Evolutionary conservation across 805 yeast genomes (phyloP).

Genomic region (Metschnikowia gelsemii): DNA sequence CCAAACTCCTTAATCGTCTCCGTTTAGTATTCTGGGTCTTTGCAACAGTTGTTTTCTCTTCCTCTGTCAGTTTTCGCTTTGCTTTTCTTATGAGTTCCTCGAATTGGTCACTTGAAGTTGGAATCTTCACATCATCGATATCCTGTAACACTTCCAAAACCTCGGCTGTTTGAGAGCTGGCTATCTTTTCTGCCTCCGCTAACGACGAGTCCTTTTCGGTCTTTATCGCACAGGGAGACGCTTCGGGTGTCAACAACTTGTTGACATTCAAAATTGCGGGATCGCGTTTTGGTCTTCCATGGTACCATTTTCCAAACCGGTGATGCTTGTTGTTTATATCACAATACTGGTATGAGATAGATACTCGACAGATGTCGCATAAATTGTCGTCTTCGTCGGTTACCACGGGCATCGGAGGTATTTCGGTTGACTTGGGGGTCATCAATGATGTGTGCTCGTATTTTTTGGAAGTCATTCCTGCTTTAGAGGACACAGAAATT

Average conservation of each 20-base stretch:
- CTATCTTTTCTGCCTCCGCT: slow-evolving; percentile 7
- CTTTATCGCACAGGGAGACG: slow-evolving; percentile 29
- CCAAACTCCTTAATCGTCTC: slow-evolving; percentile 12
- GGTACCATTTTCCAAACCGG: slow-evolving; percentile 22
- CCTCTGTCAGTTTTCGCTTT: slow-evolving; percentile 15
- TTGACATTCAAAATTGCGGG: slow-evolving; percentile 13
- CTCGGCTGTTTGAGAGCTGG: slow-evolving; percentile 13
- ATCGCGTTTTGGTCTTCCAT: slow-evolving; percentile 15
- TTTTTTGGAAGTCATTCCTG: background rate
- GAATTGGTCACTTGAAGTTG: slow-evolving; percentile 16
- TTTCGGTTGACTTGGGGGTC: slow-evolving; percentile 5
- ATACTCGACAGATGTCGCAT: slow-evolving; percentile 51
- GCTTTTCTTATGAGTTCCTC: slow-evolving; percentile 18
- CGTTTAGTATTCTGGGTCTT: slow-evolving; percentile 4
- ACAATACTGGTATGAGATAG: slow-evolving; percentile 48
- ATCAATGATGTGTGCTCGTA: background rate
- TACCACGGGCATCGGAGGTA: background rate
- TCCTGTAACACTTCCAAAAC: slow-evolving; percentile 10
- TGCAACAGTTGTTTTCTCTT: background rate
- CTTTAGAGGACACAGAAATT: background rate
- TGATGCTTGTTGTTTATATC: slow-evolving; percentile 32
- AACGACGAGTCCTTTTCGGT: background rate
- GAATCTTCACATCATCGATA: slow-evolving; percentile 3
- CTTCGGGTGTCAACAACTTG: slow-evolving; percentile 38
- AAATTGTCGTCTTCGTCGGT: slow-evolving; percentile 44